Percentiles rank a stretch among this genome's conserved stretches.
phyloP scores from a whole-genome alignment of 768 basidiomycete genomes.

The Collybiopsis confluens region DNA sequence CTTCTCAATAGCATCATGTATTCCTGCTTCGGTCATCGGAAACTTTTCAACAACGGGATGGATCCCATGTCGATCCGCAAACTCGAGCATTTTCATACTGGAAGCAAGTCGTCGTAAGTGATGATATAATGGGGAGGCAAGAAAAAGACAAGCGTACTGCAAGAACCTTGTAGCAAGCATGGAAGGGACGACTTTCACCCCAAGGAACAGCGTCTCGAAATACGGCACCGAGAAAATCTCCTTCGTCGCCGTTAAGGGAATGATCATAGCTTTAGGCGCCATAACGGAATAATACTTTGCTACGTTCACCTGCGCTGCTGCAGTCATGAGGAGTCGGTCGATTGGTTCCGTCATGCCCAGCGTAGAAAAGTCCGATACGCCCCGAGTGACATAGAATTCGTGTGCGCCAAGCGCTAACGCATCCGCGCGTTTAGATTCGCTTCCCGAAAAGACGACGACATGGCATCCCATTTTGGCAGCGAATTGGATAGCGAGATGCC shows the following conservation, averaged over 20 bases:
- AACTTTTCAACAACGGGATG: slow-evolving; percentile 24
- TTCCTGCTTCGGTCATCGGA: slow-evolving; percentile 22
- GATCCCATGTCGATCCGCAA: slow-evolving; percentile 23
- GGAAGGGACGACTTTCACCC: slow-evolving; percentile 13
- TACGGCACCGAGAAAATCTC: slow-evolving; percentile 19
- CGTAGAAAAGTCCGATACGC: slow-evolving; percentile 7
- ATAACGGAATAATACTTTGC: slow-evolving; percentile 20
- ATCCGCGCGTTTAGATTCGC: slow-evolving; percentile 25
- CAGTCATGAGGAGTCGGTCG: slow-evolving; percentile 24
- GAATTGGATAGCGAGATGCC: slow-evolving; percentile 32
- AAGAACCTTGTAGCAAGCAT: slow-evolving; percentile 3
- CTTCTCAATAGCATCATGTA: slow-evolving; percentile 22
- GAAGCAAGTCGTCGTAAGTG: not conserved
- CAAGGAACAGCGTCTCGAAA: slow-evolving; percentile 10
- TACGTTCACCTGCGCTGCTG: slow-evolving; percentile 11
- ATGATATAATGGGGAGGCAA: not conserved
- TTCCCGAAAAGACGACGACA: slow-evolving; percentile 28
- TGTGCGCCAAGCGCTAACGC: slow-evolving; percentile 24
- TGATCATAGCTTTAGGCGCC: slow-evolving; percentile 18
- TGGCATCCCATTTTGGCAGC: slow-evolving; percentile 30
- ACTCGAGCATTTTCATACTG: slow-evolving; percentile 25
- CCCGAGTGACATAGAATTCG: slow-evolving; percentile 28
- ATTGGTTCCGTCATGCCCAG: slow-evolving; percentile 21
- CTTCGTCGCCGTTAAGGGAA: slow-evolving; percentile 21
- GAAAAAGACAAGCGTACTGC: not conserved